Base-by-base conservation (phyloP, 2,329 filamentous ascomycete genomes). In the Trichophyton rubrum region DNA sequence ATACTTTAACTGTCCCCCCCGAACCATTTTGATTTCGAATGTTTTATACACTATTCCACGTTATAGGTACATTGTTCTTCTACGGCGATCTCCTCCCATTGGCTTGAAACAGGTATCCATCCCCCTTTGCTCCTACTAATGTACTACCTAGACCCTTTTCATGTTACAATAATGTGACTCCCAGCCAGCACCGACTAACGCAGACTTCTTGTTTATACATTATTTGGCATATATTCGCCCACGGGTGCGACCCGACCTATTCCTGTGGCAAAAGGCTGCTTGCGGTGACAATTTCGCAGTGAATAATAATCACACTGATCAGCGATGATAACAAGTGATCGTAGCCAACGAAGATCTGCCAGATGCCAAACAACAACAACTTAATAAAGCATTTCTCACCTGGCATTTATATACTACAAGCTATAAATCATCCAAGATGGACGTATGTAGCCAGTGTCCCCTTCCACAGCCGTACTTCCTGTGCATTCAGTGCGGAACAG, bases 401-500 rank as follows among this genome's bases (percentile, higher is more conserved):
- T 41, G 38, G 11, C 13, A 8, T 8, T 45, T 20, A 20, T 5
- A n/a, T 22, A 45, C 15, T 17, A 8, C 24, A 51, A 15, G 24
- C 24, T 51, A 15, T 20, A 20, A 3, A 30, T 30, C 27, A 30
- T 30, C 7, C 27, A n/a, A 11, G 15, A 24, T 51, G 47, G 20
- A 51, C 7, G 15, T 20, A 3, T 51, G 47, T 9, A 22, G 27
- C 47, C 47, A 51, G 47, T 51, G 47, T 51, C 47, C 47, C 9
- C 24, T 56, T 27, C 53, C 33, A 13, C 27, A 5, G 33, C 55
- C 55, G 22, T 38, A 35, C 20, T 57, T 80, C 13, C 68, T 81
- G 65, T 82, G 79, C 69, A 78, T 82, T 68, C 79, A 82, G 68
- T 82, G 79, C 68, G 80, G 71, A 55, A 82, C 79, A 6, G 74